Percentiles rank a stretch among this genome's conserved stretches.
These are phyloP conservation scores for Anthracocystis walkeri DNA, from an alignment of 1,284 basidiomycete genomes.

Conservation along the genomic window DNA sequence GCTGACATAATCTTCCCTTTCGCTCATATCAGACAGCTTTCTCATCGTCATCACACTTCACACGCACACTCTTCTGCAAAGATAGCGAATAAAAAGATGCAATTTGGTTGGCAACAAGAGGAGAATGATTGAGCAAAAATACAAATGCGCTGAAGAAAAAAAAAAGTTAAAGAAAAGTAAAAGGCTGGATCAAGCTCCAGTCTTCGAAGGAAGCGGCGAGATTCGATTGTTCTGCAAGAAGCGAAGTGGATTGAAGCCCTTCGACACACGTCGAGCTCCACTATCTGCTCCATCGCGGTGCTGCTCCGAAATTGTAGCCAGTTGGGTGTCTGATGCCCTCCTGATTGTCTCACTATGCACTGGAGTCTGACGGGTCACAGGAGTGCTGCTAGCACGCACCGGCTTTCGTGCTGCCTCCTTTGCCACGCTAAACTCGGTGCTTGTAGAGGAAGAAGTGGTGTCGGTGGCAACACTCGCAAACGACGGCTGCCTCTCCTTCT, in stretches of 20 bases:
- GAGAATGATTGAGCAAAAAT: conserved; percentile 26
- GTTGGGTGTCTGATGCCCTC: conserved; percentile 42
- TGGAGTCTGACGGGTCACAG: conserved; percentile 25
- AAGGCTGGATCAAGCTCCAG: conserved; percentile 7
- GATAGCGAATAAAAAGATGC: conserved; percentile 6
- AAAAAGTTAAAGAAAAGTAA: conserved; percentile 1
- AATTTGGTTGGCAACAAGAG: not conserved
- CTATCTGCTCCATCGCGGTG: conserved; percentile 5
- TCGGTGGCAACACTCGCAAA: conserved; percentile 5
- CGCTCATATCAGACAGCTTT: not conserved
- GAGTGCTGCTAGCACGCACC: conserved; percentile 25
- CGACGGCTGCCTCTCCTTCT: conserved; percentile 8
- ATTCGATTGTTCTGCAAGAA: conserved; percentile 49
- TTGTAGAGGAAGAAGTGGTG: not conserved
- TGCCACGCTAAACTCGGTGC: not conserved
- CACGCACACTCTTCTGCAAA: not conserved
- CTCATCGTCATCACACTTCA: not conserved
- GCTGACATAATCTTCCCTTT: conserved; percentile 26
- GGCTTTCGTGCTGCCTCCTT: conserved; percentile 19
- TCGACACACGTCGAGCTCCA: conserved; percentile 14
- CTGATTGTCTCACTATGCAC: conserved; percentile 18
- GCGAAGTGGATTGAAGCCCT: conserved; percentile 33
- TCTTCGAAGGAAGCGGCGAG: conserved; percentile 40
- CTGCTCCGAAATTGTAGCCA: conserved; percentile 30
- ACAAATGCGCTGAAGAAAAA: conserved; percentile 14